A percentile compares a stretch with the other conserved stretches of the same genome.
These are phyloP conservation scores for Otatea glauca DNA, from an alignment of 176 grass and related monocot genomes.

Conservation along the genomic window DNA sequence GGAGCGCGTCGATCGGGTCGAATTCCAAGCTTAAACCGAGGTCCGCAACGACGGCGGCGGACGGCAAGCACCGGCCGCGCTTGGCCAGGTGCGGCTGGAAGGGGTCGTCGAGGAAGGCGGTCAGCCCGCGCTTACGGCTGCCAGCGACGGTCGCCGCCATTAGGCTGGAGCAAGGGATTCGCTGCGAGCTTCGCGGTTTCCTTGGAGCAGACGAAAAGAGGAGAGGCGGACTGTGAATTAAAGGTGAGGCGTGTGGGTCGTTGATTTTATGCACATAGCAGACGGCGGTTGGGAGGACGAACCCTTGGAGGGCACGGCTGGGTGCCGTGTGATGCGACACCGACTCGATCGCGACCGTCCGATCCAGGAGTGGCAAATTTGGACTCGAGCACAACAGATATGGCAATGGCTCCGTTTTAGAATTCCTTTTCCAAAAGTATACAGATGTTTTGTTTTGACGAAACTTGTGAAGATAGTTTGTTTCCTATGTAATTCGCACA, in stretches of 20 bases:
- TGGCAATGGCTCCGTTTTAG: neutral
- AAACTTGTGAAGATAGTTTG: neutral
- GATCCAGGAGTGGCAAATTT: neutral
- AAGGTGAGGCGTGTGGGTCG: neutral
- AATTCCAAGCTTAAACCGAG: slow-evolving; percentile 43
- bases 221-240: neutral
- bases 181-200: no score
- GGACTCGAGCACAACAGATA: neutral
- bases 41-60: neutral
- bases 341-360: slow-evolving; percentile 20
- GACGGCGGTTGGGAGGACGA: neutral
- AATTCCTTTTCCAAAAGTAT: neutral
- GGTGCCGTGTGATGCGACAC: slow-evolving; percentile 24
- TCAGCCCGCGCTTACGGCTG: slow-evolving; percentile 41
- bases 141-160: slow-evolving; percentile 22
- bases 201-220: neutral
- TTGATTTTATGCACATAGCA: neutral
- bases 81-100: slow-evolving; percentile 8
- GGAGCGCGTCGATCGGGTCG: slow-evolving; percentile 42
- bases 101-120: slow-evolving; percentile 16
- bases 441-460: neutral
- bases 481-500: neutral
- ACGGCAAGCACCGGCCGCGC: slow-evolving; percentile 43
- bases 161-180: neutral
- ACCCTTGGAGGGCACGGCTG: slow-evolving; percentile 38